phyloP scores from a whole-genome alignment of 306 rosid genomes.

The Cucurbita ficifolia region DNA sequence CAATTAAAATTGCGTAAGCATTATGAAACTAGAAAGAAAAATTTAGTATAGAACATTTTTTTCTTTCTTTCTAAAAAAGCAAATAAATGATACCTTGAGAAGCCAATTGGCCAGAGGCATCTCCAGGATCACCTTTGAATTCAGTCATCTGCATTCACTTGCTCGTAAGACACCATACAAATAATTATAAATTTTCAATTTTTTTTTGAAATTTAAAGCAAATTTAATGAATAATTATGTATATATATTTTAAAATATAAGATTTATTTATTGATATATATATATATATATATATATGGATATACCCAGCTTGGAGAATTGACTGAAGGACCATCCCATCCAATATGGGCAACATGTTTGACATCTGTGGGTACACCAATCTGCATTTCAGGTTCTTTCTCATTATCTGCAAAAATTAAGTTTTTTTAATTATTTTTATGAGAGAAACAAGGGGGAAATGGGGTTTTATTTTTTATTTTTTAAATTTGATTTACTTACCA shows the following conservation, averaged over 20 bases:
- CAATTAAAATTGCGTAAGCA: too few species aligned
- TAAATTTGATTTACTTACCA: constrained; percentile 26
- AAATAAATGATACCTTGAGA: constrained; percentile 15
- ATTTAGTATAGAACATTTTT: background rate
- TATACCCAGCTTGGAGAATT: constrained; percentile 78
- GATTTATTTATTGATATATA: background rate
- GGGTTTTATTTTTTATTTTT: background rate
- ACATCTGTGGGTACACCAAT: constrained; percentile 88
- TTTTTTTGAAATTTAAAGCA: background rate
- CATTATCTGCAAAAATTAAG: constrained; percentile 35
- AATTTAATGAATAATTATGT: background rate
- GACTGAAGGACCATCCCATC: constrained; percentile 76
- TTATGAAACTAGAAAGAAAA: too few species aligned
- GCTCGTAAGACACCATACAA: background rate
- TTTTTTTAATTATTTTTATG: background rate
- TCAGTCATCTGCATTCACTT: constrained; percentile 48
- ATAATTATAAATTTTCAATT: background rate
- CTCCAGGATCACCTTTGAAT: constrained; percentile 23
- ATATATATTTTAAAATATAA: too few species aligned
- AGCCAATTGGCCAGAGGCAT: constrained; percentile 1
- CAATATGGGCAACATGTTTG: constrained; percentile 89
- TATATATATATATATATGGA: background rate
- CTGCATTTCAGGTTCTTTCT: constrained; percentile 60
- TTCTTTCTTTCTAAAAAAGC: background rate
- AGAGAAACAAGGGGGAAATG: background rate